phyloP scores from a whole-genome alignment of 2,329 filamentous ascomycete genomes.

The Xylaria sp. region DNA sequence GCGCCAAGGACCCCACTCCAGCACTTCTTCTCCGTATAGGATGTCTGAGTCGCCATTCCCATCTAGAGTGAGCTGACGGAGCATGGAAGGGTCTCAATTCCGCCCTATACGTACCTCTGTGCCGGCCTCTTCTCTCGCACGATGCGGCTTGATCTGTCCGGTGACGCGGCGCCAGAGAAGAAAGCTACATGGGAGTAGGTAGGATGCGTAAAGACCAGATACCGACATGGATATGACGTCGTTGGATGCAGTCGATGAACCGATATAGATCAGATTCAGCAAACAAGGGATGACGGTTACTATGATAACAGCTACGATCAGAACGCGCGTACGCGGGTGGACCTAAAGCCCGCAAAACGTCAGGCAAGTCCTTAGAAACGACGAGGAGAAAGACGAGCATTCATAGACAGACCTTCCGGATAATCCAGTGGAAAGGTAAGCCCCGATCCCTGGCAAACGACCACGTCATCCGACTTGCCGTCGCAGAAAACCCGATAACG shows the following conservation, averaged over 20 bases:
- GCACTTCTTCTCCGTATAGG: slow-evolving; percentile 11
- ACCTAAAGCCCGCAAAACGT: slow-evolving; percentile 14
- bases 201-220: slow-evolving; percentile 28
- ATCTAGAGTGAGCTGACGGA: not conserved
- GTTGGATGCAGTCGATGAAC: slow-evolving; percentile 29
- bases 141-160: slow-evolving; percentile 31
- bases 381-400: not conserved
- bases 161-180: slow-evolving; percentile 33
- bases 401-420: slow-evolving; percentile 33
- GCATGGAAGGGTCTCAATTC: not conserved
- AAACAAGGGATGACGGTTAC: slow-evolving; percentile 28
- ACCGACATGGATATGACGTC: slow-evolving; percentile 32
- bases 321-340: slow-evolving; percentile 32
- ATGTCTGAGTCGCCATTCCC: slow-evolving; percentile 18
- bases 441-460: slow-evolving; percentile 40
- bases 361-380: not conserved
- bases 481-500: slow-evolving; percentile 36
- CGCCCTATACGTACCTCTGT: not conserved
- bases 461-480: slow-evolving; percentile 37
- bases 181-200: slow-evolving; percentile 29
- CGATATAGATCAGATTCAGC: slow-evolving; percentile 32
- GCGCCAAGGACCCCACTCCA: slow-evolving; percentile 40
- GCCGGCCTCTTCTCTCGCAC: slow-evolving; percentile 16
- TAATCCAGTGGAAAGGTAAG: slow-evolving; percentile 32
- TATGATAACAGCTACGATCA: slow-evolving; percentile 25